Evolutionary conservation across 768 basidiomycete species (phyloP).

Genomic region (Lactarius indigo): DNA sequence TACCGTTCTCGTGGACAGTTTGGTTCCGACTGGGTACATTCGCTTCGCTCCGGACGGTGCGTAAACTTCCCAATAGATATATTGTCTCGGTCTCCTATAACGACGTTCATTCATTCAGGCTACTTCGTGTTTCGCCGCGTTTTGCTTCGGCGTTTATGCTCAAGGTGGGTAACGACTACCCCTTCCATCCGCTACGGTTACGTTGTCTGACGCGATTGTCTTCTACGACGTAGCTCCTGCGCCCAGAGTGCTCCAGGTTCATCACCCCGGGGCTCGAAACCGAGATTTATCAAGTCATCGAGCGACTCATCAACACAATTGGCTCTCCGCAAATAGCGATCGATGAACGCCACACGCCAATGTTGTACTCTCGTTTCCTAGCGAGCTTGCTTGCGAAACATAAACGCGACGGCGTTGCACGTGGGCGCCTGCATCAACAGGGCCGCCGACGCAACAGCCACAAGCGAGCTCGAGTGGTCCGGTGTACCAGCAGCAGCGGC

Average conservation of each 20-base stretch:
- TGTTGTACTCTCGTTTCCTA: slow-evolving; percentile 76
- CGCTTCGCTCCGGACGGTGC: slow-evolving; percentile 31
- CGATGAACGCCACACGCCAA: slow-evolving; percentile 79
- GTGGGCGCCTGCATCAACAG: slow-evolving; percentile 16
- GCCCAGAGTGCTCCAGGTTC: slow-evolving; percentile 66
- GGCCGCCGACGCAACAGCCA: slow-evolving; percentile 19
- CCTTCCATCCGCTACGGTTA: neutral
- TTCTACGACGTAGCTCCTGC: slow-evolving; percentile 56
- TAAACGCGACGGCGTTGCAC: slow-evolving; percentile 26
- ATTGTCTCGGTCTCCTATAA: neutral
- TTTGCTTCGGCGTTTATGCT: slow-evolving; percentile 75
- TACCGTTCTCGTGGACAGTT: slow-evolving; percentile 20
- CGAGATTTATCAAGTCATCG: slow-evolving; percentile 61
- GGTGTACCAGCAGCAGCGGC: slow-evolving; percentile 3
- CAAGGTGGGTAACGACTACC: slow-evolving; percentile 47
- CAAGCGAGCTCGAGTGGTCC: slow-evolving; percentile 3
- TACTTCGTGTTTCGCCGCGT: slow-evolving; percentile 30
- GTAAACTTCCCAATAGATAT: neutral
- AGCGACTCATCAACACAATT: slow-evolving; percentile 63
- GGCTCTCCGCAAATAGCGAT: slow-evolving; percentile 68
- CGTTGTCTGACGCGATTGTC: neutral
- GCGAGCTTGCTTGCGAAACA: slow-evolving; percentile 62
- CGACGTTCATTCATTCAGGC: neutral
- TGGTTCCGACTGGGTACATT: slow-evolving; percentile 28
- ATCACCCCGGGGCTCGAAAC: slow-evolving; percentile 54